phyloP scores from a whole-genome alignment of 1,284 basidiomycete species.

The Schizophyllum commune region DNA sequence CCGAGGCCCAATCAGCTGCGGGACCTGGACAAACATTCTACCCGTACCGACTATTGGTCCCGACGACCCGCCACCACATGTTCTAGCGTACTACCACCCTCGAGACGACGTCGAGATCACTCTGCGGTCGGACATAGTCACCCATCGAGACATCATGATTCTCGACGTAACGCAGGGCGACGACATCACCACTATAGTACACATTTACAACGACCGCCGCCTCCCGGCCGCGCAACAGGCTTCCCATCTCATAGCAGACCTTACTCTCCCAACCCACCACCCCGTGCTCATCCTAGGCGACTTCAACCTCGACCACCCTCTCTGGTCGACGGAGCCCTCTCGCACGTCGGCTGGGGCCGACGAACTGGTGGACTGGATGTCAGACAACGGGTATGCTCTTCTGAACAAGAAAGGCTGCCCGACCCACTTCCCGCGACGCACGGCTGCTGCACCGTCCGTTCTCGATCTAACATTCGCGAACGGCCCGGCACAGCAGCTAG shows the following conservation, averaged over 20 bases:
- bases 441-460: constrained; percentile 5
- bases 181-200: constrained; percentile 16
- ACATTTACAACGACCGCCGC: constrained; percentile 19
- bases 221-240: constrained; percentile 1
- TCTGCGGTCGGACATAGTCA: constrained; percentile 17
- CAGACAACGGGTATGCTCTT: constrained; percentile 11
- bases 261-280: constrained; percentile 7
- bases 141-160: constrained; percentile 21
- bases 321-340: constrained; percentile 9
- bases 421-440: constrained; percentile 9
- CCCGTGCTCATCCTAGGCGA: constrained; percentile 19
- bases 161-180: constrained; percentile 15
- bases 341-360: background rate
- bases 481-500: background rate
- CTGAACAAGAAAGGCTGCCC: constrained; percentile 15
- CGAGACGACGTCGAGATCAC: constrained; percentile 16
- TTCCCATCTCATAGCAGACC: constrained; percentile 4
- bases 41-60: constrained; percentile 6
- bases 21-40: constrained; percentile 17
- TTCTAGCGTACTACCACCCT: constrained; percentile 12
- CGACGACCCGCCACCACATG: constrained; percentile 8
- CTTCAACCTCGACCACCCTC: constrained; percentile 18
- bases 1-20: constrained; percentile 10
- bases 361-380: constrained; percentile 12
- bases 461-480: constrained; percentile 15